Percentiles rank a stretch among this genome's conserved stretches.
Conservation (phyloP, 352 stramenopile species). For the Phytophthora pluvialis region DNA sequence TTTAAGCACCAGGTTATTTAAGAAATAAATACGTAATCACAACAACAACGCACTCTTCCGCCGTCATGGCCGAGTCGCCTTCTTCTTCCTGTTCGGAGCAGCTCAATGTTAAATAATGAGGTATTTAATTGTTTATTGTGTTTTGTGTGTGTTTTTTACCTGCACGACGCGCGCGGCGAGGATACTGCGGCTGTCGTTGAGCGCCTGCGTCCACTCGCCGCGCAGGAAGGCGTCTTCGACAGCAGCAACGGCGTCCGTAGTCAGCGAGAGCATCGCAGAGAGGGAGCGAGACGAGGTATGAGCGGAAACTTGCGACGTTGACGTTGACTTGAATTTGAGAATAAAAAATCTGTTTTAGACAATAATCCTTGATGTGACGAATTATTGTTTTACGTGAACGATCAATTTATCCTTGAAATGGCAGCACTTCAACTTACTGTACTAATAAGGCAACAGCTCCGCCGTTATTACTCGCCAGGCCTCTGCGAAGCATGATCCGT, state of each 20-base stretch:
- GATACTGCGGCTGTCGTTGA: slow-evolving; percentile 54
- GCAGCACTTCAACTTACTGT: no score
- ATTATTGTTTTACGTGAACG: no score
- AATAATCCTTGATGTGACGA: no score
- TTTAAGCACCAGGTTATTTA: not conserved
- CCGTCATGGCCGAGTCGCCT: slow-evolving; percentile 9
- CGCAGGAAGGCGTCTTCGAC: slow-evolving; percentile 67
- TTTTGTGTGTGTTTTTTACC: slow-evolving; percentile 20
- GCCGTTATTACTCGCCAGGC: no score
- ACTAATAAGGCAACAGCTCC: no score
- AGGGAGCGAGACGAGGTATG: not conserved
- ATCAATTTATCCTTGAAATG: no score
- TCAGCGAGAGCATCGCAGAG: slow-evolving; percentile 13
- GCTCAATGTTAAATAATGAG: not conserved
- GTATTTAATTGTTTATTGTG: not conserved
- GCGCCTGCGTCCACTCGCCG: slow-evolving; percentile 61
- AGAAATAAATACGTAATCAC: not conserved
- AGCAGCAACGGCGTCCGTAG: slow-evolving; percentile 30
- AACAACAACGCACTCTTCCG: slow-evolving; percentile 30
- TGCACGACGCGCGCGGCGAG: slow-evolving; percentile 41
- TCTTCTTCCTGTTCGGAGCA: slow-evolving; percentile 19
- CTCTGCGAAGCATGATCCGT: no score
- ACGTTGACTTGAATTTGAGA: slow-evolving; percentile 13
- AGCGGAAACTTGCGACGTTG: slow-evolving; percentile 14
- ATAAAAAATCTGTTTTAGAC: no score